Conservation (phyloP, 2,329 filamentous ascomycete genomes). For the Stachybotrys chlorohalonatus region DNA sequence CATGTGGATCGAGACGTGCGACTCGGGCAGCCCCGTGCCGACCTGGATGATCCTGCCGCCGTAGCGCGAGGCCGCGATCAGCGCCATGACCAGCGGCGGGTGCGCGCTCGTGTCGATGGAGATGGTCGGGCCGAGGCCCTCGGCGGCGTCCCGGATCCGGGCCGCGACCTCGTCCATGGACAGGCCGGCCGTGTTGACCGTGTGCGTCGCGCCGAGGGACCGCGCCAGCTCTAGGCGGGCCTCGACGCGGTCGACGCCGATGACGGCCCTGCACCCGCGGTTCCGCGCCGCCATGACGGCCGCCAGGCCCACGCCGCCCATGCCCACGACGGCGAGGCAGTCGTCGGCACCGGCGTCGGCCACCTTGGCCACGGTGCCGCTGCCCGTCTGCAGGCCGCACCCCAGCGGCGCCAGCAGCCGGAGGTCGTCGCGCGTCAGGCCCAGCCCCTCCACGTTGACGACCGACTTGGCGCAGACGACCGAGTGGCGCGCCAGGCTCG, state of each 20-base stretch:
- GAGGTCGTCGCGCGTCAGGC: constrained; percentile 13
- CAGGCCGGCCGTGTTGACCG: constrained; percentile 12
- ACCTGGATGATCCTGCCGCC: constrained; percentile 41
- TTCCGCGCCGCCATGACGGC: constrained; percentile 23
- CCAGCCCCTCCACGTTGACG: constrained; percentile 16
- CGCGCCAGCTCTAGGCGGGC: constrained; percentile 17
- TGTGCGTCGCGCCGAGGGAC: constrained; percentile 22
- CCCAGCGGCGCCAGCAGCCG: constrained; percentile 23
- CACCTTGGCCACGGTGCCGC: constrained; percentile 23
- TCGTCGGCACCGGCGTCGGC: constrained; percentile 13
- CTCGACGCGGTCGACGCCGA: constrained; percentile 18
- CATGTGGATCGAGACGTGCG: constrained; percentile 30
- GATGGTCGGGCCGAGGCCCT: constrained; percentile 34
- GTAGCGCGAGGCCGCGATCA: constrained; percentile 29
- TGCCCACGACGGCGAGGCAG: constrained; percentile 21
- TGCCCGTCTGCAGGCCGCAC: constrained; percentile 27
- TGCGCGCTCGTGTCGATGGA: constrained; percentile 41
- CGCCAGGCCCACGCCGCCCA: constrained; percentile 24
- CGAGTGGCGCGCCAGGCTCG: constrained; percentile 20
- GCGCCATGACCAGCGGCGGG: constrained; percentile 28
- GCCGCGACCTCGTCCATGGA: constrained; percentile 13
- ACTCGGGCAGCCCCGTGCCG: constrained; percentile 33
- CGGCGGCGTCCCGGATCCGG: constrained; percentile 26
- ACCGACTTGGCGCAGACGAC: constrained; percentile 19
- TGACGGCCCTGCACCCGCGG: constrained; percentile 13